These are phyloP conservation scores for Themeda triandra DNA, from an alignment of 176 grass and related monocot genomes.

Conservation along the genomic window DNA sequence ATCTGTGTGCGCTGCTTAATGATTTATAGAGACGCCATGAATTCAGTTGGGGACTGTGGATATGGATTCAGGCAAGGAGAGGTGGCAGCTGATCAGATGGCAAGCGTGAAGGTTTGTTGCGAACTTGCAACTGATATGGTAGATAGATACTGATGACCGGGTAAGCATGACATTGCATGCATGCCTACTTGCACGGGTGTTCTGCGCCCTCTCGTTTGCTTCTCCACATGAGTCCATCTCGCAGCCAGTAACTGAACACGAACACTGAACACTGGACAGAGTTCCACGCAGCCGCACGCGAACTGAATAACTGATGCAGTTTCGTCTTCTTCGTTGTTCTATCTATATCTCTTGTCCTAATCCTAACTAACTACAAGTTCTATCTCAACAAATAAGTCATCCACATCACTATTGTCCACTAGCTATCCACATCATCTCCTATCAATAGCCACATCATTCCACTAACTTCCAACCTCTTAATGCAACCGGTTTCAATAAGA, in stretches of 20 bases:
- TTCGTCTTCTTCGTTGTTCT: too few relatives aligned
- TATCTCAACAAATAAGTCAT: too few relatives aligned
- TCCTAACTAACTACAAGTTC: too few relatives aligned
- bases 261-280: neutral
- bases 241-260: neutral
- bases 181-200: neutral
- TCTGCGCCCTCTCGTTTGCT: neutral
- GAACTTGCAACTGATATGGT: neutral
- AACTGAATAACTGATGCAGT: neutral
- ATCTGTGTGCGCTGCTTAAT: neutral
- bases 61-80: neutral
- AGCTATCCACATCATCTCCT: too few relatives aligned
- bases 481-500: too few relatives aligned
- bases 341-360: too few relatives aligned
- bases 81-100: neutral
- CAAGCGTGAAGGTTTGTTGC: neutral
- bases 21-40: neutral
- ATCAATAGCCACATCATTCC: too few relatives aligned
- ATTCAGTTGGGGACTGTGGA: neutral
- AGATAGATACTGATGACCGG: neutral
- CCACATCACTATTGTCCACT: too few relatives aligned
- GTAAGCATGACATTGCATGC: neutral
- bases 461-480: too few relatives aligned
- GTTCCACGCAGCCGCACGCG: too few relatives aligned
- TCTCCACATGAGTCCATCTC: neutral